phyloP scores from a whole-genome alignment of 108 stramenopile genomes.

The Skeletonema marinoi region DNA sequence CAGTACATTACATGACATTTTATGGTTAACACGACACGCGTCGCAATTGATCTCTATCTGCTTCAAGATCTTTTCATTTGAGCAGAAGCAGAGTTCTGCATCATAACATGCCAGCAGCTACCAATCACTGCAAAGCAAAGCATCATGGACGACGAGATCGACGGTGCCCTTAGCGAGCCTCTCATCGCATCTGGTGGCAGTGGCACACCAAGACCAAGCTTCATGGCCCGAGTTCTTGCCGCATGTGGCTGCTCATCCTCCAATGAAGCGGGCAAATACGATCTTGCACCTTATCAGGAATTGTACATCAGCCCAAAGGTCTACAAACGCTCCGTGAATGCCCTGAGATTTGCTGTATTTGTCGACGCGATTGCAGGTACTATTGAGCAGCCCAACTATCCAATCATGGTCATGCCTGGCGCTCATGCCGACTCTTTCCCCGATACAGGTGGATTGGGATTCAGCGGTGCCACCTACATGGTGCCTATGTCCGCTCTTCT shows the following conservation, averaged over 20 bases:
- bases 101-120: too few species aligned
- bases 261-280: not conserved
- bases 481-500: constrained; percentile 18
- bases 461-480: constrained; percentile 19
- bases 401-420: constrained; percentile 12
- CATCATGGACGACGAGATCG: not conserved
- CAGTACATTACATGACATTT: too few species aligned
- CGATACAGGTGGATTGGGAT: constrained; percentile 5
- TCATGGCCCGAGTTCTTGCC: not conserved
- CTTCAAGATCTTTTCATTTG: too few species aligned
- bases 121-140: not conserved
- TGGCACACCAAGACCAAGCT: not conserved
- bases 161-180: not conserved
- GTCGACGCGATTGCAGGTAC: constrained; percentile 1
- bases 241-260: not conserved
- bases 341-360: constrained; percentile 6
- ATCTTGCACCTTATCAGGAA: not conserved
- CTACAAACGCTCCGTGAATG: constrained; percentile 11
- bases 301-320: not conserved
- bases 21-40: too few species aligned
- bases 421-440: constrained; percentile 13
- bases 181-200: not conserved
- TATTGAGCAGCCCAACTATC: constrained; percentile 3
- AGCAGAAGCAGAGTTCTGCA: too few species aligned
- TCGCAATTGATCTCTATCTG: too few species aligned